Evolutionary conservation across 495 filamentous ascomycete species (phyloP).

Genomic region (Neurospora sp.): DNA sequence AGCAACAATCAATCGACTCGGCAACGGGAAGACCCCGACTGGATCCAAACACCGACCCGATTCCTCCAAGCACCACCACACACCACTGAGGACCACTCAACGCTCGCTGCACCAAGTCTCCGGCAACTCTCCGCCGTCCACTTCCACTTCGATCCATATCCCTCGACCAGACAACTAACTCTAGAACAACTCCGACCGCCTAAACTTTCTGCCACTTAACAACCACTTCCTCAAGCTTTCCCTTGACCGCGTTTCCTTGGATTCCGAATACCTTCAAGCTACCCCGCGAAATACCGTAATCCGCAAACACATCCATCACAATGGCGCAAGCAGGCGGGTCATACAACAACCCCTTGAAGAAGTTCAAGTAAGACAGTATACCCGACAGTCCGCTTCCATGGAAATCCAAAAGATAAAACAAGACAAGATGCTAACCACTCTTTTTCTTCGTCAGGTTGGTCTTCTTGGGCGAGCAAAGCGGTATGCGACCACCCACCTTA

Average conservation of each 20-base stretch:
- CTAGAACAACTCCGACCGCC: not conserved
- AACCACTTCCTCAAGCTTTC: not conserved
- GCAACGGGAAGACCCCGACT: not conserved
- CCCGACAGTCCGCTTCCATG: not conserved
- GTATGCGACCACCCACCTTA: constrained; percentile 42
- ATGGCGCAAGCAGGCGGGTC: constrained; percentile 56
- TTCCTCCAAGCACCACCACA: not conserved
- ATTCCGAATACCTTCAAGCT: not conserved
- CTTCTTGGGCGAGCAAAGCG: constrained; percentile 95
- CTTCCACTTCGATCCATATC: not conserved
- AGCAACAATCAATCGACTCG: not conserved
- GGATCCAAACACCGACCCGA: not conserved
- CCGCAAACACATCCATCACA: constrained; percentile 10
- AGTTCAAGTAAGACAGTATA: constrained; percentile 70
- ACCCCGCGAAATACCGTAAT: not conserved
- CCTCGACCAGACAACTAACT: not conserved
- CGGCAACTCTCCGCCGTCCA: not conserved
- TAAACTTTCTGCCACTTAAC: not conserved
- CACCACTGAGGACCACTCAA: not conserved
- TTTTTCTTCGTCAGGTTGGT: constrained; percentile 54
- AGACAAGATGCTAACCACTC: constrained; percentile 7
- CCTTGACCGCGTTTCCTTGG: not conserved
- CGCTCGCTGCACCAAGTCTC: not conserved
- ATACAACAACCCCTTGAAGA: constrained; percentile 99
- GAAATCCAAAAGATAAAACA: not conserved